Evolutionary conservation across 495 filamentous ascomycete genomes (phyloP).

Genomic region (Neurospora hispaniola): DNA sequence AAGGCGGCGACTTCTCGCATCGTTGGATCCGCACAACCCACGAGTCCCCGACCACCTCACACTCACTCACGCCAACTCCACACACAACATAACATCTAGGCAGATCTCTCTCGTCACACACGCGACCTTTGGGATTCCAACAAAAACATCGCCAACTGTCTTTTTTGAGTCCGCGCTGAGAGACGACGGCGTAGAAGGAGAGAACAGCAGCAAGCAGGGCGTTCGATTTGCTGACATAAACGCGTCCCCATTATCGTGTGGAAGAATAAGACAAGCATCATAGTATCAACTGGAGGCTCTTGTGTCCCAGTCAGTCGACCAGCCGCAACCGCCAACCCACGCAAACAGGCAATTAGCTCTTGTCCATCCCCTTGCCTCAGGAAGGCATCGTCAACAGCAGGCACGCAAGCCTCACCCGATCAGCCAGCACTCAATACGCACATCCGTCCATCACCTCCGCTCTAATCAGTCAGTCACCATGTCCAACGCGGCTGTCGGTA

Average conservation of each 20-base stretch:
- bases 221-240: background rate
- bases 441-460: background rate
- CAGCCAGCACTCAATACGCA: background rate
- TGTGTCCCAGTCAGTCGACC: background rate
- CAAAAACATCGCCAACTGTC: background rate
- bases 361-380: background rate
- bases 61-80: background rate
- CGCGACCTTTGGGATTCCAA: background rate
- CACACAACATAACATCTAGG: background rate
- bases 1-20: background rate
- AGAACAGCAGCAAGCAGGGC: background rate
- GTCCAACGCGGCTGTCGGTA: slow-evolving; percentile 51
- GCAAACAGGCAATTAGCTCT: background rate
- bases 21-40: background rate
- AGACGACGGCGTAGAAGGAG: background rate
- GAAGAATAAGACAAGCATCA: background rate
- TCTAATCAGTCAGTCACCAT: slow-evolving; percentile 22
- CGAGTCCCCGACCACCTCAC: background rate
- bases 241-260: background rate
- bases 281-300: background rate
- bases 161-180: background rate
- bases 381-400: background rate
- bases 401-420: background rate
- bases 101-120: background rate
- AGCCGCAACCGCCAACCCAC: background rate